phyloP scores from a whole-genome alignment of 441 rosid genomes.

The Brassica balearica region DNA sequence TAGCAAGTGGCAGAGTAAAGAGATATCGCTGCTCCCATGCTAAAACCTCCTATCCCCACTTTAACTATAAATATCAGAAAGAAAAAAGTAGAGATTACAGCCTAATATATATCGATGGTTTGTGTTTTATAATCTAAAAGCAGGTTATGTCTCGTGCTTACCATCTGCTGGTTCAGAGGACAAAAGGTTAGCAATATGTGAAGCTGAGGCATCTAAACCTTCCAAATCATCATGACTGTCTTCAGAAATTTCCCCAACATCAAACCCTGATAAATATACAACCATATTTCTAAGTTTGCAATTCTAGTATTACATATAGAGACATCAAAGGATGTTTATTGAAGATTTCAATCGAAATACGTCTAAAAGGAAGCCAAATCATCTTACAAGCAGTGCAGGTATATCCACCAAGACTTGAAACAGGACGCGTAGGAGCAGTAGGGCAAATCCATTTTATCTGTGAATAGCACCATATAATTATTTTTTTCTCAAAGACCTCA shows the following conservation, averaged over 20 bases:
- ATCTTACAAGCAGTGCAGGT: constrained; percentile 71
- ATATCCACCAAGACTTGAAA: constrained; percentile 68
- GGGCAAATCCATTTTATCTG: constrained; percentile 88
- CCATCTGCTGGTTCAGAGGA: constrained; percentile 79
- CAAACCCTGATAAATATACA: constrained; percentile 59
- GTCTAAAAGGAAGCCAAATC: not conserved
- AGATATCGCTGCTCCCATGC: constrained; percentile 76
- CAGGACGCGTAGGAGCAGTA: constrained; percentile 74
- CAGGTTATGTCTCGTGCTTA: constrained; percentile 31
- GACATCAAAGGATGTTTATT: constrained; percentile 6
- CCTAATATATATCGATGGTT: not conserved
- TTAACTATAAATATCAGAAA: constrained; percentile 49
- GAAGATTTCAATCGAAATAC: constrained; percentile 3
- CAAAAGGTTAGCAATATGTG: constrained; percentile 72
- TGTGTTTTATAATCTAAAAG: not conserved
- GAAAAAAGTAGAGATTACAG: constrained; percentile 1
- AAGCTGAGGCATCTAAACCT: constrained; percentile 78
- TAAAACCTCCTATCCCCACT: constrained; percentile 75
- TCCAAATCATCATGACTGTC: constrained; percentile 70
- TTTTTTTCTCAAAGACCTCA: not conserved
- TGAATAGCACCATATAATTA: not conserved
- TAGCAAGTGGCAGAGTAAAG: constrained; percentile 70
- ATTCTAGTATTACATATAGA: constrained; percentile 2
- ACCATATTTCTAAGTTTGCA: not conserved
- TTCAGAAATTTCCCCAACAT: constrained; percentile 68